Conservation (phyloP, 2,329 filamentous ascomycete species). For the Fusarium continuum region DNA sequence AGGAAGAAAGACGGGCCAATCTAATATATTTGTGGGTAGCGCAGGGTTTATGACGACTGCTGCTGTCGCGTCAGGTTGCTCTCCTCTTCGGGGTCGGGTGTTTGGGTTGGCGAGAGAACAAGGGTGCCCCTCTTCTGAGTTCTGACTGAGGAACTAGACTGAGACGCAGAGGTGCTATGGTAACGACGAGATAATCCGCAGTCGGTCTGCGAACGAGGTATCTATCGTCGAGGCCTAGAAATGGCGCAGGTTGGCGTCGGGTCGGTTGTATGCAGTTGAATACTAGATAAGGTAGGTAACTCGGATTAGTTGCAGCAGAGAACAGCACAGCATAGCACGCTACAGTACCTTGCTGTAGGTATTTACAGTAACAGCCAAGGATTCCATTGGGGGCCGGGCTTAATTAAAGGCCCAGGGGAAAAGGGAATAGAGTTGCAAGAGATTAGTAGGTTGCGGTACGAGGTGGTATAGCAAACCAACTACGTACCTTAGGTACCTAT, state of each 20-base stretch:
- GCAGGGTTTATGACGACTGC: slow-evolving; percentile 32
- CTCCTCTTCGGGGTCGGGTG: background rate
- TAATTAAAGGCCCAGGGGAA: slow-evolving; percentile 19
- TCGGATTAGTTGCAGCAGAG: slow-evolving; percentile 7
- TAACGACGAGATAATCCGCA: background rate
- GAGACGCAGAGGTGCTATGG: background rate
- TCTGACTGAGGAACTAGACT: background rate
- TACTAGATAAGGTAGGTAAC: slow-evolving; percentile 15
- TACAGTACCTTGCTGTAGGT: slow-evolving; percentile 11
- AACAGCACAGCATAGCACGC: slow-evolving; percentile 1
- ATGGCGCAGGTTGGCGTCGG: slow-evolving; percentile 21
- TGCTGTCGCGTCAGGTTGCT: slow-evolving; percentile 20
- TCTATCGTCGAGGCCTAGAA: background rate
- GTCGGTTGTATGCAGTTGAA: slow-evolving; percentile 3
- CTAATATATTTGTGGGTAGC: slow-evolving; percentile 30
- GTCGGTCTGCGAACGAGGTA: background rate
- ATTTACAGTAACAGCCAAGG: slow-evolving; percentile 20
- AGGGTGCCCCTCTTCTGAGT: background rate
- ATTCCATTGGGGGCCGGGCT: slow-evolving; percentile 8
- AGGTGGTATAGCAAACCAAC: background rate
- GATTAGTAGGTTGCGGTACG: background rate
- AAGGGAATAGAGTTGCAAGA: background rate
- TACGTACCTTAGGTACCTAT: too few species aligned
- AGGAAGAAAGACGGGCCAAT: slow-evolving; percentile 29
- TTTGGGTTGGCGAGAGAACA: slow-evolving; percentile 4